Evolutionary conservation across 352 stramenopile species (phyloP).

Genomic region (Phytophthora sojae): DNA sequence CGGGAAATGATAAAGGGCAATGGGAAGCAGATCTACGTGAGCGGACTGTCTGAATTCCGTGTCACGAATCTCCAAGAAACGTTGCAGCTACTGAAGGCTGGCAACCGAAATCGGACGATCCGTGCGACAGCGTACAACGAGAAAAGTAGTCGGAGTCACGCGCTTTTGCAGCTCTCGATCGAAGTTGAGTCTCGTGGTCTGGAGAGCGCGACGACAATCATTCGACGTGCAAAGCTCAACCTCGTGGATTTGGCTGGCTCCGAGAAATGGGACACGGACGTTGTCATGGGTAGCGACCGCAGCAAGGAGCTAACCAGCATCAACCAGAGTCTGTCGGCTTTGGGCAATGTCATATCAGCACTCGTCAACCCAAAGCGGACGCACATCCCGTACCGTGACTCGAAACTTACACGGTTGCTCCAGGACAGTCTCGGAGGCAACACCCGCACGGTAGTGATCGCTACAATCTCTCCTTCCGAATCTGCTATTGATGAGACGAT

Average conservation of each 20-base stretch:
- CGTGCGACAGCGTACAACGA: conserved; percentile 90
- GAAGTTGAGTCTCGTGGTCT: conserved; percentile 80
- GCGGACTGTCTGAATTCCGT: conserved; percentile 90
- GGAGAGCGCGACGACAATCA: conserved; percentile 76
- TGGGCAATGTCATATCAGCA: conserved; percentile 91
- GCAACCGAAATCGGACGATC: conserved; percentile 89
- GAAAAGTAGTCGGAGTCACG: conserved; percentile 88
- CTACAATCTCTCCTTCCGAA: conserved; percentile 86
- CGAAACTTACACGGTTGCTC: conserved; percentile 96
- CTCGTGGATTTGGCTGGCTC: conserved; percentile 93
- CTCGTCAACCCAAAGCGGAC: conserved; percentile 72
- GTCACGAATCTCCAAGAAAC: conserved; percentile 84
- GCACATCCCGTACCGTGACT: conserved; percentile 97
- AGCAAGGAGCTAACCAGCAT: conserved; percentile 93
- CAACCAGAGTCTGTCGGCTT: conserved; percentile 91
- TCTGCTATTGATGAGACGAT: conserved; percentile 89
- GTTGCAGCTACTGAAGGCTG: conserved; percentile 73
- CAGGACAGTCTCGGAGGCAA: conserved; percentile 89
- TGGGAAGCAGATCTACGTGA: conserved; percentile 89
- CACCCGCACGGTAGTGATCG: conserved; percentile 90
- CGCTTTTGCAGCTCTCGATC: conserved; percentile 83
- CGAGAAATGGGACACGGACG: conserved; percentile 90
- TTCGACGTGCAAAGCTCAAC: conserved; percentile 87
- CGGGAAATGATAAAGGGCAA: conserved; percentile 83
- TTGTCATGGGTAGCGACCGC: conserved; percentile 71